Base-by-base conservation (phyloP, 176 grass and related monocot genomes). In the Ampelocalamus luodianensis region DNA sequence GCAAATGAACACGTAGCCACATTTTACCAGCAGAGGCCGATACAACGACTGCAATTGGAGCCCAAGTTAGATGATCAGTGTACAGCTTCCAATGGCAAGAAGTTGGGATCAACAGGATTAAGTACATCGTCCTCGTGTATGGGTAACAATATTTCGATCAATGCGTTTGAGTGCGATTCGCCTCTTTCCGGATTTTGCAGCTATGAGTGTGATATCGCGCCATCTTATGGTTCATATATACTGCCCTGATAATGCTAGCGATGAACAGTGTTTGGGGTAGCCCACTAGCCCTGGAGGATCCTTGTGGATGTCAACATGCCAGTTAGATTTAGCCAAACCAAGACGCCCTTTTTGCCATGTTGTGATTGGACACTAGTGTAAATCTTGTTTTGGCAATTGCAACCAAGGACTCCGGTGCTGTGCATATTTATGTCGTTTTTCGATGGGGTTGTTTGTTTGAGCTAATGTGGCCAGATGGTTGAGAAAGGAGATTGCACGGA, bases 41-140 rank as follows among this genome's bases (percentile, higher is more conserved):
- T 10, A 10, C 38, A 56, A 81, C 26, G 46, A 74, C 43, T 58
- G 58, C 26, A 44, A 50, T 43, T 60, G 85, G 72, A 74, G 79
- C 27, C 67, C 37, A 22, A 38, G 49, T 89, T 18, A n/a, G 20
- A 69, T 62, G 45, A 69, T 76, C 12, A 23, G 29, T 81, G 84
- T 44, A 6, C 39, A 22, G 22, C 74, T 20, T 66, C 7, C n/a
- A 80, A 58, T 66, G 59, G 22, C 61, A 48, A 24, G 68, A 62
- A 48, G 16, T 65, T 48, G 55, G 53, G 43, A 69, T 80, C 44
- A 22, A 27, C 38, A 40, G 54, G 58, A 80, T 68, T 44, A 14
- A 56, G 40, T 40, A 29, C 86, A 2, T 68, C 8, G 5, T 27
- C 20, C 8, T 58, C 38, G 0, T 10, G 49, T 23, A 5, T 71